These are phyloP conservation scores for Psilocybe subaeruginosa DNA, from an alignment of 768 basidiomycete genomes.

Conservation along the genomic window DNA sequence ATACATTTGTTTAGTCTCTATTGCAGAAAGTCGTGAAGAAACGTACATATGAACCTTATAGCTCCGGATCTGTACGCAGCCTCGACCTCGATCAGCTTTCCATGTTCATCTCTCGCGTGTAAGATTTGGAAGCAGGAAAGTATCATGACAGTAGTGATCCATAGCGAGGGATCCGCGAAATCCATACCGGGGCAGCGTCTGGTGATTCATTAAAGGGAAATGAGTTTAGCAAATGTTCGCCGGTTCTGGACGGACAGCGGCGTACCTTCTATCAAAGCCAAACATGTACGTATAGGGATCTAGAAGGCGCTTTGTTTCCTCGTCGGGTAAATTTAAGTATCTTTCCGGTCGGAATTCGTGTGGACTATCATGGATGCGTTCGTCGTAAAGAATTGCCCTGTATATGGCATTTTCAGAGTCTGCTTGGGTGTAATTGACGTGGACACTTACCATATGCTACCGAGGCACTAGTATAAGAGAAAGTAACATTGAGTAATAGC, in stretches of 20 bases:
- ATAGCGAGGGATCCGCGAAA: background rate
- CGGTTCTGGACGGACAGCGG: background rate
- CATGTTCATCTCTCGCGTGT: background rate
- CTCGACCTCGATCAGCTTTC: background rate
- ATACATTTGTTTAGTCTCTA: background rate
- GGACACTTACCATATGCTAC: background rate
- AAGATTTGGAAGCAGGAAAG: background rate
- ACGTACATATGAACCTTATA: background rate
- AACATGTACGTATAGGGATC: constrained; percentile 1
- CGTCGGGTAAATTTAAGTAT: background rate
- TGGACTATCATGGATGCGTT: background rate
- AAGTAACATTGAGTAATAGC: too few relatives aligned
- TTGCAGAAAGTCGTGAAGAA: background rate
- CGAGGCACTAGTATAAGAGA: background rate
- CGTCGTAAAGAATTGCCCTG: background rate
- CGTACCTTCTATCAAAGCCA: constrained; percentile 7
- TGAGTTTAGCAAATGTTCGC: background rate
- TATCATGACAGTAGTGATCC: background rate
- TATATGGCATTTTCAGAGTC: too few relatives aligned
- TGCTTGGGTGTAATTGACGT: too few relatives aligned
- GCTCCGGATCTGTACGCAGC: background rate
- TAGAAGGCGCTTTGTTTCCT: background rate
- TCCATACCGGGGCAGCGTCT: background rate
- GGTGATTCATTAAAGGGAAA: background rate
- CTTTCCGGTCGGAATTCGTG: background rate